These are phyloP conservation scores for Echria macrotheca DNA, from an alignment of 495 filamentous ascomycete species.

Conservation along the genomic window DNA sequence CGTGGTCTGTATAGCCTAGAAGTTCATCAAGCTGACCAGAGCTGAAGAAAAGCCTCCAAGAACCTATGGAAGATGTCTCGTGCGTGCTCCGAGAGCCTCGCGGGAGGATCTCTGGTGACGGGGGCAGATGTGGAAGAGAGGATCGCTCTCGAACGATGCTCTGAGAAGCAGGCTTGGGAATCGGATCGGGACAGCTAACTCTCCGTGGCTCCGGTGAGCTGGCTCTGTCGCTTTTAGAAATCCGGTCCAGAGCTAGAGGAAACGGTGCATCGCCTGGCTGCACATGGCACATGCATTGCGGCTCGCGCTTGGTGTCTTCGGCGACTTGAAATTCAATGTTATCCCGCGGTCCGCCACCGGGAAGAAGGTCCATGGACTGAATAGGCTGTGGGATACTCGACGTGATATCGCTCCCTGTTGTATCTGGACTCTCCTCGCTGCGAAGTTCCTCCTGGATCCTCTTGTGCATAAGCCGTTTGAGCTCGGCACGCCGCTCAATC, in stretches of 20 bases:
- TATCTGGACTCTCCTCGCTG: conserved; percentile 29
- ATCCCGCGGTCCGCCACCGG: conserved; percentile 36
- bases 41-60: conserved; percentile 37
- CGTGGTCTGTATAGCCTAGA: conserved; percentile 9
- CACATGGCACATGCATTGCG: neutral
- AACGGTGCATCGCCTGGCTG: neutral
- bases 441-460: conserved; percentile 49
- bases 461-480: conserved; percentile 45
- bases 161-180: conserved; percentile 6
- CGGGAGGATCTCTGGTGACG: conserved; percentile 28
- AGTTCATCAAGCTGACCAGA: conserved; percentile 28
- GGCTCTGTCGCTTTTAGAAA: neutral
- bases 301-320: conserved; percentile 9
- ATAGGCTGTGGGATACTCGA: conserved; percentile 11
- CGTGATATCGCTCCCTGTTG: conserved; percentile 6
- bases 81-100: conserved; percentile 23
- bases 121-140: conserved; percentile 24
- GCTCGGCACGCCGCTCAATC: conserved; percentile 44
- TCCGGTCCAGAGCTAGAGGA: neutral
- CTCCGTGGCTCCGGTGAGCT: conserved; percentile 10
- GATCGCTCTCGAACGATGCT: conserved; percentile 8
- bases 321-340: conserved; percentile 35
- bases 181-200: conserved; percentile 21
- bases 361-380: conserved; percentile 19
- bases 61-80: conserved; percentile 31